Percentiles rank a stretch among this genome's conserved stretches.
phyloP scores from a whole-genome alignment of 768 basidiomycete genomes.

The Dendrothele bispora region DNA sequence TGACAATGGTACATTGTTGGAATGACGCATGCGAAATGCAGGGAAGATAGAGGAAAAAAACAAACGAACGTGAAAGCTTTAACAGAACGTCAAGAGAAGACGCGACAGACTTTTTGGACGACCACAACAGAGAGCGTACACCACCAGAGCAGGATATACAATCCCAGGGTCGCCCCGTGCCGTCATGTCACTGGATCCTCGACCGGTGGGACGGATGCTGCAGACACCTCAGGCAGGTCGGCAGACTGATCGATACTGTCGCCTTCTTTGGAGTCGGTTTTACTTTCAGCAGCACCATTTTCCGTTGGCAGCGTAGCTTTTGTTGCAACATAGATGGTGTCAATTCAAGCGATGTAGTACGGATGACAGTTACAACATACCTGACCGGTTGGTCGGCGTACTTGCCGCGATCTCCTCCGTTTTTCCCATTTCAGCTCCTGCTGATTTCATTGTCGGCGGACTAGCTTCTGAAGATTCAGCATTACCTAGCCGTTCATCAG shows the following conservation, averaged over 20 bases:
- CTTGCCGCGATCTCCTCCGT: neutral
- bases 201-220: neutral
- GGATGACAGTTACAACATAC: too few relatives aligned
- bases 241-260: too few relatives aligned
- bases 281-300: conserved; percentile 2
- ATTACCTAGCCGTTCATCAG: neutral
- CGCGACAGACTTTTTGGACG: neutral
- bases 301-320: neutral
- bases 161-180: conserved; percentile 7
- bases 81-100: neutral
- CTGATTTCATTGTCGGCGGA: conserved; percentile 2
- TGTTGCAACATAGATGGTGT: neutral
- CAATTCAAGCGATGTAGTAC: too few relatives aligned
- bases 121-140: conserved; percentile 2
- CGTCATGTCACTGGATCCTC: conserved; percentile 4
- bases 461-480: conserved; percentile 3
- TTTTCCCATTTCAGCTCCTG: neutral
- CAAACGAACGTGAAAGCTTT: neutral
- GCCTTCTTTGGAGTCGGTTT: too few relatives aligned
- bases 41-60: neutral
- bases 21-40: too few relatives aligned
- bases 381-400: too few relatives aligned
- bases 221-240: conserved; percentile 4
- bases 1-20: neutral
- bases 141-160: conserved; percentile 1